Evolutionary conservation across 306 rosid species (phyloP), one percentile per base, ranked within the genome.

Genomic region (Cyamopsis tetragonoloba): DNA sequence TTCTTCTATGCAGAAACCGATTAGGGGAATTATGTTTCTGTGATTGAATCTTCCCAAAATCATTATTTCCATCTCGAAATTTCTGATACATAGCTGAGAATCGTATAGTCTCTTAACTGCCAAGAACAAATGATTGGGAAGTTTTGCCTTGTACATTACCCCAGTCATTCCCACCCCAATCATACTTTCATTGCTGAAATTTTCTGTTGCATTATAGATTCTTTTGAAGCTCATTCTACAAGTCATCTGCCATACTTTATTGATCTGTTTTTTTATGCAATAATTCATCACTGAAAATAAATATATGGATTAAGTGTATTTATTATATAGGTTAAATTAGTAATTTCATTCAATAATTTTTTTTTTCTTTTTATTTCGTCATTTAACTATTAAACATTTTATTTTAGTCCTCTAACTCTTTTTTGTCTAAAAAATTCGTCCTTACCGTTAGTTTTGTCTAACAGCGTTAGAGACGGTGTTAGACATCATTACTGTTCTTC

Each of bases 141-240:
- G 62, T 8, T 8, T 20, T 15, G 79, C 83, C 49, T 73, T 67
- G 46, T 73, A 79, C 75, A 46, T 54, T 1, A 66, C 53, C 22
- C 79, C 76, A 0, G 13, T 73, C 17, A 28, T 56, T 61, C 83
- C 79, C 1, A 42, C 38, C 32, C 72, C 27, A 50, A 80, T 71
- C 6, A 43, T 35, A n/a, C 35, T 70, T 1, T 50, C 46, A 6
- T n/a, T 28, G 1, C 71, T 49, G 35, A 80, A 80, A 49, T 22
- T 4, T 38, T 75, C n/a, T 0, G 84, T 80, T 55, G 66, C 80
- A 2, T 24, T 49, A 0, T 24, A 64, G 10, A 70, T 56, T 34
- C 50, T 50, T 6, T 32, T 3, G 44, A 59, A 75, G 19, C 59
- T 51, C 60, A 70, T 42, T 50, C 42, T 65, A 4, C 26, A 23